Evolutionary conservation across 495 filamentous ascomycete species (phyloP), one percentile per base, ranked within the genome.

Genomic region (Amorphotheca resinae): DNA sequence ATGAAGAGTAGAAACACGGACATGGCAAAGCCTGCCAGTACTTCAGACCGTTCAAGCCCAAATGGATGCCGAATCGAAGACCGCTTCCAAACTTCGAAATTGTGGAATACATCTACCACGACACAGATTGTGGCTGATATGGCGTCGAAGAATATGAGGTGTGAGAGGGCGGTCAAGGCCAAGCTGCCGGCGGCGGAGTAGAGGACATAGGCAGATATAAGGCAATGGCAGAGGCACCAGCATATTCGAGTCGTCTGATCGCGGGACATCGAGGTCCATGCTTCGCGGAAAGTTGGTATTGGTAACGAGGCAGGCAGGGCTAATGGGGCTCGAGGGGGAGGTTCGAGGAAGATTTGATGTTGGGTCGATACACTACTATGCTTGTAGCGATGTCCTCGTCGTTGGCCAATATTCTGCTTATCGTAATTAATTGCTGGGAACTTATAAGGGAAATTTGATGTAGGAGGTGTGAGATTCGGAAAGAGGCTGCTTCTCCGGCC

Each of bases 71-170:
- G 79, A 45, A 98, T 84, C 48, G 77, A 88, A 40, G 84, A 88
- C 31, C 91, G 75, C 45, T 85, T 88, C 93, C 93, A 96, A 2
- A 95, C 89, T 56, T 95, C 89, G 52, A 98, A 98, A 60, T 96
- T 96, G 22, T 81, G 75, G 22, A 94, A 70, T 0, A 96, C 84
- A 55, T 96, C 91, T 33, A 96, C 91, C 1, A 72, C 78, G 1
- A 95, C 87, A 55, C 89, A 96, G n/a, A 98, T 77, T 35, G 84
- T 76, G 12, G 91, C 91, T 11, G 86, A 86, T 1, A 94, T 70
- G 8, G 89, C 88, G 61, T 98, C 91, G 57, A 94, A 98, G 56
- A 95, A 76, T 41, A 96, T 82, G 40, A 98, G 67, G 52, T 94
- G 89, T 9, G 87, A 93, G 11, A 98, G 67, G 0, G 91, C 88